Base-by-base conservation (phyloP, 345 rosid genomes). In the Brassica incana region DNA sequence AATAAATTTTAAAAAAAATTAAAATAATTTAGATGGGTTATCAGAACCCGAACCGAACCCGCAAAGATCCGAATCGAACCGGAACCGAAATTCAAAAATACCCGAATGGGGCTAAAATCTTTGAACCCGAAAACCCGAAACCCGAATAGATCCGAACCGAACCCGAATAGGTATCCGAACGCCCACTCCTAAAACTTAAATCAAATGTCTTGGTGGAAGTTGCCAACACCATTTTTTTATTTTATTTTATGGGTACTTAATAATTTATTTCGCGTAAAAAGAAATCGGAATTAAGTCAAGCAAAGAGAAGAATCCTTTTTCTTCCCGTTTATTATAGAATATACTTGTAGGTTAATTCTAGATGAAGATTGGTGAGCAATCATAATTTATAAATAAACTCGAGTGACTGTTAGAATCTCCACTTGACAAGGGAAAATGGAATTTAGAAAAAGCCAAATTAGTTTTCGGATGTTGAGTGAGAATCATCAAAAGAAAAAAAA, bases 341-440 rank as follows among this genome's bases (percentile, higher is more conserved):
- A 3, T 9, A 8, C 15, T 30, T 18, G 65, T 30, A 32, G 4
- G 33, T 66, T 15, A 7, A 11, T 59, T 67, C 23, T 27, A 58
- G 73, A 67, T 40, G 79, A 59, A 59, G 67, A 38, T 18, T 68
- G 50, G 66, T 65, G 65, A 52, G 38, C 78, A 54, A 75, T 35
- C 72, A 20, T 32, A 25, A 35, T 65, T 66, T 38, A 18, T 18
- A 18, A 18, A 23, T 20, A 12, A 65, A 14, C 64, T 52, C 15
- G 15, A 75, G 38, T 30, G 20, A n/a, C 54, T 20, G 18, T 9
- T 63, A 15, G 15, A 36, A 36, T 72, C 16, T 27, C 15, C 27
- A 25, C 16, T 33, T 33, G 27, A 72, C 14, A 6, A 25, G 30
- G 38, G 1, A 20, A 6, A 18, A 71, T 56, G 61, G 25, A 14